These are phyloP conservation scores for Boechera divaricarpa DNA, from an alignment of 345 rosid species.

Conservation along the genomic window DNA sequence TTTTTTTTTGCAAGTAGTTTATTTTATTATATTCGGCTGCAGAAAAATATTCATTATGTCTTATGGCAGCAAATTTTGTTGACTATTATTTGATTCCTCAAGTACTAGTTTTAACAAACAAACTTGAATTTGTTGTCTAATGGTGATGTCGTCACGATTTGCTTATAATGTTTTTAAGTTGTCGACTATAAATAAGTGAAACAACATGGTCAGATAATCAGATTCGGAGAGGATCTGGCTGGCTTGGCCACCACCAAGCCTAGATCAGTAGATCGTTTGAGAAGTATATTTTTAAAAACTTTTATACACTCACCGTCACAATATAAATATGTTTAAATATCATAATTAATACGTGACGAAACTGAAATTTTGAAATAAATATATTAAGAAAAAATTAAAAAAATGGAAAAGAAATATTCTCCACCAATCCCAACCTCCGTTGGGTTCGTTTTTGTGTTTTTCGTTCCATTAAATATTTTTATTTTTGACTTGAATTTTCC, in stretches of 20 bases:
- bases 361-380: not conserved
- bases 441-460: not conserved
- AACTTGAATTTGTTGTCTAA: not conserved
- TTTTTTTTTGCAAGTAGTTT: too few species aligned
- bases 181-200: not conserved
- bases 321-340: constrained; percentile 29
- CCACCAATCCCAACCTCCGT: constrained; percentile 33
- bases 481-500: not conserved
- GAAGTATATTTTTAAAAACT: too few species aligned
- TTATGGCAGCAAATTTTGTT: not conserved
- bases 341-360: constrained; percentile 1
- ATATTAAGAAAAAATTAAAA: not conserved
- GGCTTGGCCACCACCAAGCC: too few species aligned
- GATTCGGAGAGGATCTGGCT: too few species aligned
- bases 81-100: constrained; percentile 3
- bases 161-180: not conserved
- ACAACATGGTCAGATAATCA: too few species aligned
- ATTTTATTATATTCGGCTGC: too few species aligned
- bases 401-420: not conserved
- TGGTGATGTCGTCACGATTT: not conserved
- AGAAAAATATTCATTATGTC: not conserved
- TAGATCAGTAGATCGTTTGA: too few species aligned
- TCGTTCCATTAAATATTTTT: not conserved
- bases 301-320: not conserved
- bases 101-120: not conserved